Conservation (phyloP, 352 stramenopile genomes). For the Lagenidium giganteum region DNA sequence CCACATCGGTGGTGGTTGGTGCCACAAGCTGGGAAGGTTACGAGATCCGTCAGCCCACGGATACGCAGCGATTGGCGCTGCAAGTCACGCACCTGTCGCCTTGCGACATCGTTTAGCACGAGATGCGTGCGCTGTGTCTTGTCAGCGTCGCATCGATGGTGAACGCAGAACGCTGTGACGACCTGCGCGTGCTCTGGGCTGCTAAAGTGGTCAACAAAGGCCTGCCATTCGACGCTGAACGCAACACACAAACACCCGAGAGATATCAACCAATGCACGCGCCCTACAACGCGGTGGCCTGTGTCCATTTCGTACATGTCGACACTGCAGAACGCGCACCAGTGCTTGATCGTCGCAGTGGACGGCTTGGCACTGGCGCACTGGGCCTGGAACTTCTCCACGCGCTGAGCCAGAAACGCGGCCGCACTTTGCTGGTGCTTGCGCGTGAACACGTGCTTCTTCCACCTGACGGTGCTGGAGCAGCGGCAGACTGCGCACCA, state of each 20-base stretch:
- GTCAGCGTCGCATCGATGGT: constrained; percentile 46
- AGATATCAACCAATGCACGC: not conserved
- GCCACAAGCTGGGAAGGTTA: constrained; percentile 10
- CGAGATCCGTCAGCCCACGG: constrained; percentile 4
- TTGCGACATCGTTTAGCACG: constrained; percentile 19
- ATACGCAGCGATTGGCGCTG: constrained; percentile 1
- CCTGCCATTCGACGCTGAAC: constrained; percentile 4
- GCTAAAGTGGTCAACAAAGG: constrained; percentile 34
- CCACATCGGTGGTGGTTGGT: constrained; percentile 1
- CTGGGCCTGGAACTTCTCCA: constrained; percentile 14
- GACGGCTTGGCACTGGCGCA: not conserved
- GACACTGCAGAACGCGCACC: constrained; percentile 32
- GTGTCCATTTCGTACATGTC: constrained; percentile 13
- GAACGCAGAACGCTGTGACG: constrained; percentile 46
- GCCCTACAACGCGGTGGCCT: not conserved
- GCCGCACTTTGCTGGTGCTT: constrained; percentile 37
- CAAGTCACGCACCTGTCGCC: constrained; percentile 19
- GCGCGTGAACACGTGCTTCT: constrained; percentile 63
- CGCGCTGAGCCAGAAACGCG: constrained; percentile 32
- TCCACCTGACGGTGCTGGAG: constrained; percentile 60
- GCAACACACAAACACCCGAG: not conserved
- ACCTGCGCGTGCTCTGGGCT: constrained; percentile 23
- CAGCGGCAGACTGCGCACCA: constrained; percentile 55
- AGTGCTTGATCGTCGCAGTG: constrained; percentile 5
- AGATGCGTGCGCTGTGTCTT: constrained; percentile 30